A percentile compares a stretch with the other conserved stretches of the same genome.
phyloP scores from a whole-genome alignment of 1,284 basidiomycete genomes.

The Malassezia pachydermatis region DNA sequence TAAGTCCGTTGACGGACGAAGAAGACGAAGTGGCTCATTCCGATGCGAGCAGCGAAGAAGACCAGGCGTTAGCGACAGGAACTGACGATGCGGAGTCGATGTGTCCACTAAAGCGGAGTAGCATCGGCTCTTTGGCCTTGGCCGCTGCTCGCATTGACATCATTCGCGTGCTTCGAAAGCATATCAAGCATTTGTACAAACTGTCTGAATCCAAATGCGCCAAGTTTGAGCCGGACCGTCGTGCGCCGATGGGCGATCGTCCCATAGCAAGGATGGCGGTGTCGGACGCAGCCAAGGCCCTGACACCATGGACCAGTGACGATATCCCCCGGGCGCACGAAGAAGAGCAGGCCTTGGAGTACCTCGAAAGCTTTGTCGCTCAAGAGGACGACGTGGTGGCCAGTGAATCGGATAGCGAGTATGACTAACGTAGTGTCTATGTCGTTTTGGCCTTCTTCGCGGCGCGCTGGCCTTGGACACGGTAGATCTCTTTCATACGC shows the following conservation, averaged over 20 bases:
- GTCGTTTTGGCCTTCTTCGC: slow-evolving; percentile 32
- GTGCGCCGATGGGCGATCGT: background rate
- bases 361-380: slow-evolving; percentile 6
- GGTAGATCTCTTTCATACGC: slow-evolving; percentile 38
- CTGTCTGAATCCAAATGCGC: slow-evolving; percentile 29
- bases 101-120: slow-evolving; percentile 4
- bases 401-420: slow-evolving; percentile 2
- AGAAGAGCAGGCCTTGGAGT: slow-evolving; percentile 20
- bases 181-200: slow-evolving; percentile 36
- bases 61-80: background rate
- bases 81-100: background rate
- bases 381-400: background rate
- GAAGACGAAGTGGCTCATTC: slow-evolving; percentile 5
- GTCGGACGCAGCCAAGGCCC: background rate
- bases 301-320: background rate
- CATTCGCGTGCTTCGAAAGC: slow-evolving; percentile 29
- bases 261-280: background rate
- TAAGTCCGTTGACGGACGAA: slow-evolving; percentile 19
- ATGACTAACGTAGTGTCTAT: slow-evolving; percentile 1
- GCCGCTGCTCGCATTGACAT: slow-evolving; percentile 28
- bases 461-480: slow-evolving; percentile 31
- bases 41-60: slow-evolving; percentile 10
- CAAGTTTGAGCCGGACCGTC: slow-evolving; percentile 26
- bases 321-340: background rate
- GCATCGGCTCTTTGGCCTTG: slow-evolving; percentile 16